Base-by-base conservation (phyloP, 2,329 filamentous ascomycete genomes). In the Botrytis fragariae region DNA sequence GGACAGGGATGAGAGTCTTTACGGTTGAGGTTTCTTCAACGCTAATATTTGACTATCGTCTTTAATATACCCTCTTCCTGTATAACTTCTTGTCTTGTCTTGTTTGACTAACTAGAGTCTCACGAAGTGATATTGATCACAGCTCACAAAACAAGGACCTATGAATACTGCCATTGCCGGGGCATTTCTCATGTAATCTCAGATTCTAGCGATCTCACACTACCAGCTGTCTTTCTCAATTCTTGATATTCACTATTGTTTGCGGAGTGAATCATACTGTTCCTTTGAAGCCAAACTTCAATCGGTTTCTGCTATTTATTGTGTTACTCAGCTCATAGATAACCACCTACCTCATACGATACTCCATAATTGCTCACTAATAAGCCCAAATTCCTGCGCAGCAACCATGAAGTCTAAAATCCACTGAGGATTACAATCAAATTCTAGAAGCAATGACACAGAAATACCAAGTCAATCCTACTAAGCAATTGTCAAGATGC, bases 1-100 rank as follows among this genome's bases (percentile, higher is more conserved):
- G 25, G 0, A 51, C 4, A n/a, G 14, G 0, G 12, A 14, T n/a
- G 25, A 14, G 14, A n/a, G 22, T n/a, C 22, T 14, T n/a, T 51
- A 3, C 10, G 6, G 10, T n/a, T 12, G 22, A 25, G 0, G 4
- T n/a, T 14, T 2, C 4, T 5, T 25, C 4, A 51, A 25, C 14
- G 22, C 10, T 4, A 14, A n/a, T 3, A 51, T n/a, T 2, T 51
- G 22, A n/a, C 22, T 12, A n/a, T 51, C 25, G 4, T 51, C 25
- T 6, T 4, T 5, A 14, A n/a, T 7, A 3, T 14, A 14, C 0
- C 6, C 14, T 6, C 48, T 51, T 51, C 48, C 48, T 14, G 48
- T n/a, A n/a, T 7, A 7, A 12, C 48, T 51, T 6, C 22, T 51
- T n/a, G 4, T 51, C 4, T 51, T 51, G 12, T 14, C 4, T 14